Base-by-base conservation (phyloP, 495 filamentous ascomycete species). In the Penicillium atrosanguineum region DNA sequence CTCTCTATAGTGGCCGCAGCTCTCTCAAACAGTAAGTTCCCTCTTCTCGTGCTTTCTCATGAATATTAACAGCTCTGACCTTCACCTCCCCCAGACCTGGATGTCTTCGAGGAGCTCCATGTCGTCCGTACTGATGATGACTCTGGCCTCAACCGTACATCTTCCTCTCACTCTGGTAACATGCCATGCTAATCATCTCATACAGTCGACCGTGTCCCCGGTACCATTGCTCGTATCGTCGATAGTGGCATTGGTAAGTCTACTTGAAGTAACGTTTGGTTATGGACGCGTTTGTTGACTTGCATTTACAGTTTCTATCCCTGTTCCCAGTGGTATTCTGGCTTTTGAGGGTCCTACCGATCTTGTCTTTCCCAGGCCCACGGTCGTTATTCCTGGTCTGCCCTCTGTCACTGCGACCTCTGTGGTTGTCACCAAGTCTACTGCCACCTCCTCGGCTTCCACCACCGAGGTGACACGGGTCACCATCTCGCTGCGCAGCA, bases 51-150 rank as follows among this genome's bases (percentile, higher is more conserved):
- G 29, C 8, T n/a, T 34, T 19, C 8, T 31, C n/a, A 15, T 7
- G 6, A 28, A 28, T 11, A 15, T 38, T 36, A 12, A 19, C 15
- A 4, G 31, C 28, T 14, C 25, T 31, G 23, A 46, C 26, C 15
- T 20, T 15, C n/a, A 26, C 37, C 12, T 12, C 12, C 28, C 4
- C 20, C 47, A 56, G 53, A 47, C n/a, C 16, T 51, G 34, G 43
- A 56, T 12, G 26, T 6, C 9, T 46, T 51, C 26, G 25, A 46
- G 8, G 34, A 47, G 28, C 36, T 28, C 20, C 37, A 42, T 16
- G 14, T 15, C 26, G 18, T 14, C 11, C 14, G 9, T 12, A 2
- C 31, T 34, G 49, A 31, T 44, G 40, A 3, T 38, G 18, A 4
- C 16, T 1, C n/a, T 7, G 28, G 15, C 15, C 11, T 15, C 14